Conservation (phyloP, 345 rosid genomes). For the Jatropha curcas region DNA sequence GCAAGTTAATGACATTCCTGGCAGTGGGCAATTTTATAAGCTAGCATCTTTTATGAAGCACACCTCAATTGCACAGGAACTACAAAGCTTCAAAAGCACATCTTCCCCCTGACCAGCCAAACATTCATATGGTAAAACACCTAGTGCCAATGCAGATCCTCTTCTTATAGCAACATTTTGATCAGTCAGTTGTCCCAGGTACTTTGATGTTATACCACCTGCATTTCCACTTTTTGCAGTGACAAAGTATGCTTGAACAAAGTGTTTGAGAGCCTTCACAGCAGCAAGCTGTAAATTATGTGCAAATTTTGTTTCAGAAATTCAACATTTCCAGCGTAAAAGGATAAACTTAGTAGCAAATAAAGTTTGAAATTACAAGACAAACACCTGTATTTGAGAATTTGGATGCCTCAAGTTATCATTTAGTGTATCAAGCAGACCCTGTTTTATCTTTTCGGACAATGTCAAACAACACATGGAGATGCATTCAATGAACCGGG, state of each 20-base stretch:
- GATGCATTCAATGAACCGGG: constrained; percentile 83
- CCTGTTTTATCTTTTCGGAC: constrained; percentile 64
- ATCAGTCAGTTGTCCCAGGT: constrained; percentile 66
- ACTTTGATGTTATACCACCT: constrained; percentile 51
- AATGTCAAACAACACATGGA: constrained; percentile 56
- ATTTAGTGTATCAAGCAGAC: constrained; percentile 69
- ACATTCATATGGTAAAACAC: constrained; percentile 71
- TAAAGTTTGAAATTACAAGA: constrained; percentile 25
- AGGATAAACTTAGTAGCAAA: constrained; percentile 4
- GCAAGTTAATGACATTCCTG: constrained; percentile 19
- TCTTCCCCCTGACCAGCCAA: constrained; percentile 66
- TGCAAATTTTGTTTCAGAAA: not conserved
- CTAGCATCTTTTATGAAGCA: constrained; percentile 11
- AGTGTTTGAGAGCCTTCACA: constrained; percentile 69
- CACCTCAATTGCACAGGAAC: constrained; percentile 81
- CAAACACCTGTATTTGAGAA: constrained; percentile 82
- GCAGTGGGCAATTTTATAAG: not conserved
- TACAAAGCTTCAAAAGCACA: constrained; percentile 68
- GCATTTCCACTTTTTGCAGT: constrained; percentile 36
- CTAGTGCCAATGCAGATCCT: constrained; percentile 85
- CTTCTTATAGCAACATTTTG: constrained; percentile 87
- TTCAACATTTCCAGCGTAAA: constrained; percentile 10
- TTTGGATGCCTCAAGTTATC: constrained; percentile 96
- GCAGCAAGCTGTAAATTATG: constrained; percentile 60
- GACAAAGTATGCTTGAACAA: constrained; percentile 54